Evolutionary conservation across 164 flowering plant genomes (phyloP).

Genomic region (Macadamia integrifolia): DNA sequence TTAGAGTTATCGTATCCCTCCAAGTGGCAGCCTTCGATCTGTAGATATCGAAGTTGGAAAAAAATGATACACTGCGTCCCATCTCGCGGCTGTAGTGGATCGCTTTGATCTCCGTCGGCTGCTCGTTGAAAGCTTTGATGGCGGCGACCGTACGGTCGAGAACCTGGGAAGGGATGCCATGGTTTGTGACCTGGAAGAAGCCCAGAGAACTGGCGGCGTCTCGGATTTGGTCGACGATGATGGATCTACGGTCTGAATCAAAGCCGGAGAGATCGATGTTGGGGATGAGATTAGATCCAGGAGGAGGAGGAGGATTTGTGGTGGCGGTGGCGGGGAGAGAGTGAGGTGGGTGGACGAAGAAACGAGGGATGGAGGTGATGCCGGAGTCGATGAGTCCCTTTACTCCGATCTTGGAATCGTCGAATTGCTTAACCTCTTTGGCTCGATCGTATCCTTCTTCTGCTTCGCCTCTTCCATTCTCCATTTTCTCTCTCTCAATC

Average conservation of each 20-base stretch:
- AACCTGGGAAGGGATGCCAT: constrained; percentile 25
- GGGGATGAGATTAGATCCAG: constrained; percentile 21
- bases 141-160: constrained; percentile 21
- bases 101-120: constrained; percentile 27
- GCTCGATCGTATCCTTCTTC: constrained; percentile 26
- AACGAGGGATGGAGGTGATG: constrained; percentile 45
- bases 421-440: constrained; percentile 46
- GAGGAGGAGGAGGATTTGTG: background rate
- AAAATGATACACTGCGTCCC: constrained; percentile 20
- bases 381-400: constrained; percentile 68
- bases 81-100: constrained; percentile 27
- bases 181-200: constrained; percentile 55
- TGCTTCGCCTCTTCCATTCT: too few species aligned
- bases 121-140: constrained; percentile 43
- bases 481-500: background rate
- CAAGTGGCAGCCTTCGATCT: constrained; percentile 52
- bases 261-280: constrained; percentile 34
- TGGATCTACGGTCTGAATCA: constrained; percentile 14
- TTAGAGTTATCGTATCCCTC: constrained; percentile 45
- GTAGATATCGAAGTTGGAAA: constrained; percentile 38
- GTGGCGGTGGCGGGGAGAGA: constrained; percentile 9
- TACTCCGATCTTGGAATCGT: constrained; percentile 58
- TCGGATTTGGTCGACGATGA: constrained; percentile 26
- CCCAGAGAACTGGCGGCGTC: constrained; percentile 35
- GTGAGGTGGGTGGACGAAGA: constrained; percentile 53